Evolutionary conservation across 2,329 filamentous ascomycete species (phyloP), one percentile per base, ranked within the genome.

Genomic region (Colletotrichum plurivorum): DNA sequence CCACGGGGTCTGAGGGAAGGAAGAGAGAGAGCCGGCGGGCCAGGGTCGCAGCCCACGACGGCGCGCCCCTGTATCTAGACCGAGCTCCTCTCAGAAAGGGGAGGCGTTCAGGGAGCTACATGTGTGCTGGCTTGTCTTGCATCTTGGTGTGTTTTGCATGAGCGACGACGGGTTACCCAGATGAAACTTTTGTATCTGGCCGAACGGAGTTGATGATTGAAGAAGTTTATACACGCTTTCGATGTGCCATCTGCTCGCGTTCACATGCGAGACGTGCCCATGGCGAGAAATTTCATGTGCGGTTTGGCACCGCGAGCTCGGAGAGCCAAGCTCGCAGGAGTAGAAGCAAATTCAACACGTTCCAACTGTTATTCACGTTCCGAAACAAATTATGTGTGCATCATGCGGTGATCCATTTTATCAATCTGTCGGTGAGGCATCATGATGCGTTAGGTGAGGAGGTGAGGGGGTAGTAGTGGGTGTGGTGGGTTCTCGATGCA

Each of bases 31-130:
- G 66, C 66, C 48, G 66, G 62, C 25, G 43, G 41, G 16, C 25
- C 54, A 25, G 49, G 43, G 25, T 45, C 27, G 41, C 18, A 64
- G 61, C 43, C 10, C 13, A 41, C 9, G 49, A 46, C 54, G 20
- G 16, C n/a, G 65, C n/a, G 60, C 61, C 54, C 20, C 41, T 59
- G 8, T 9, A 41, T 45, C 63, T 27, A 53, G 43, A 43, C 25
- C 51, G 66, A 39, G 62, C 58, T 71, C n/a, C 36, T 63, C 58
- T 41, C 36, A 15, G 49, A 36, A 10, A 36, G 8, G 45, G 39
- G 51, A n/a, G 69, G 69, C 69, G 71, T 72, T 72, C 48, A 53
- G 61, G 70, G 48, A 59, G 65, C 58, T 68, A 71, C 60, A 64
- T 41, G 61, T 69, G 49, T 62, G 62, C 48, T 60, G 55, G 61